A percentile compares a stretch with the other conserved stretches of the same genome.
These are phyloP conservation scores for Gautieria morchelliformis DNA, from an alignment of 768 basidiomycete genomes.

Conservation along the genomic window DNA sequence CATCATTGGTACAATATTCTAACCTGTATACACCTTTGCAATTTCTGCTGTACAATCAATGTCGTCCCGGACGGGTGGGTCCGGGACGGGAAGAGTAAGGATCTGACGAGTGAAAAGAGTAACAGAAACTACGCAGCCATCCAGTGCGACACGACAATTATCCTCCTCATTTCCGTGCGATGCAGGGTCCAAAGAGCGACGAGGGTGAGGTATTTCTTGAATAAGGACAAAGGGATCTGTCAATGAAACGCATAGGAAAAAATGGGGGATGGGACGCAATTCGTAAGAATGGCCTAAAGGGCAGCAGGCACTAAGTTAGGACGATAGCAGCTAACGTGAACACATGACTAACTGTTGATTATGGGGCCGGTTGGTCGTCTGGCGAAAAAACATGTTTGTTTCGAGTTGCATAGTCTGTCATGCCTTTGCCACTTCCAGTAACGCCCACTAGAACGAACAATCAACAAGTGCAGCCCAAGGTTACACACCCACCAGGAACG, in stretches of 20 bases:
- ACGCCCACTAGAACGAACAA: slow-evolving; percentile 58
- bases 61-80: neutral
- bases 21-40: slow-evolving; percentile 10
- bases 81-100: slow-evolving; percentile 8
- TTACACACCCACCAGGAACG: neutral
- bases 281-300: neutral
- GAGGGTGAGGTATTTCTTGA: slow-evolving; percentile 1
- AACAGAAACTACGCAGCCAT: slow-evolving; percentile 8
- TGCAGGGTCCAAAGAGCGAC: neutral
- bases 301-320: slow-evolving; percentile 9
- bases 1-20: slow-evolving; percentile 11
- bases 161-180: neutral
- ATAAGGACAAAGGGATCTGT: slow-evolving; percentile 2
- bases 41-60: slow-evolving; percentile 7
- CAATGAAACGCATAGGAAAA: slow-evolving; percentile 3
- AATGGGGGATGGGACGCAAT: slow-evolving; percentile 2
- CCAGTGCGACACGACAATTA: neutral
- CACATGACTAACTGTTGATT: slow-evolving; percentile 16
- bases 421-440: slow-evolving; percentile 81
- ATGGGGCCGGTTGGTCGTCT: slow-evolving; percentile 32
- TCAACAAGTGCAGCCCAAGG: slow-evolving; percentile 9
- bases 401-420: slow-evolving; percentile 64
- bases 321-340: slow-evolving; percentile 14
- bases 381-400: slow-evolving; percentile 69
- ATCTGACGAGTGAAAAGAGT: neutral